Evolutionary conservation across 1,284 basidiomycete genomes (phyloP).

Genomic region (Ganoderma boninense): DNA sequence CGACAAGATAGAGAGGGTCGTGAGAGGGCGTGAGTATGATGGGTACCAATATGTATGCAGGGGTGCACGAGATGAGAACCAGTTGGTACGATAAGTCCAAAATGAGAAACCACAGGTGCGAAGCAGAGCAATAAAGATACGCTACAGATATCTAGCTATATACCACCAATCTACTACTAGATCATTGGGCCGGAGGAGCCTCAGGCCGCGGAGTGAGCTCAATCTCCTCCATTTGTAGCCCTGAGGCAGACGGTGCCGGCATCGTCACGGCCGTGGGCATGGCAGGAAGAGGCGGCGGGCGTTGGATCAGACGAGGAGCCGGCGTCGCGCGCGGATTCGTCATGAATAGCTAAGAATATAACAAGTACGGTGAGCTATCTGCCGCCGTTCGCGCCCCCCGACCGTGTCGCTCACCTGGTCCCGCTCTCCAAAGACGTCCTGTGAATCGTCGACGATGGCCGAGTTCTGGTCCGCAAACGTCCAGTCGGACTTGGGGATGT

Average conservation of each 20-base stretch:
- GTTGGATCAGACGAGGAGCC: neutral
- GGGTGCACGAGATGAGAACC: neutral
- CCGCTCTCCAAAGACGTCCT: slow-evolving; percentile 62
- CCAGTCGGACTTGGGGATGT: slow-evolving; percentile 50
- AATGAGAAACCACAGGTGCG: neutral
- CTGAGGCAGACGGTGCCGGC: slow-evolving; percentile 26
- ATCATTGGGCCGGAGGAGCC: neutral
- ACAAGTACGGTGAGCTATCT: neutral
- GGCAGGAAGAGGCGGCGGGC: neutral
- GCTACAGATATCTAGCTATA: slow-evolving; percentile 6
- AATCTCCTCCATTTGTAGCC: slow-evolving; percentile 35
- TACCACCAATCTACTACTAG: slow-evolving; percentile 5
- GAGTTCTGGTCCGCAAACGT: slow-evolving; percentile 61
- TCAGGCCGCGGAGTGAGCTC: slow-evolving; percentile 35
- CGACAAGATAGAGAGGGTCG: neutral
- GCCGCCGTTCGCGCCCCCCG: no score
- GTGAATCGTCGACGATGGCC: slow-evolving; percentile 55
- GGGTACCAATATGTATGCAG: neutral
- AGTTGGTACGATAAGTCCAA: neutral
- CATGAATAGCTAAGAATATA: slow-evolving; percentile 29
- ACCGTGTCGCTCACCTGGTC: slow-evolving; percentile 49
- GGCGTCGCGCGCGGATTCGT: slow-evolving; percentile 28
- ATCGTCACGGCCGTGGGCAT: slow-evolving; percentile 30
- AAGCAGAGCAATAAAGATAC: slow-evolving; percentile 15
- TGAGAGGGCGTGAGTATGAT: neutral